A percentile compares a stretch with the other conserved stretches of the same genome.
Conservation (phyloP, 495 filamentous ascomycete genomes). For the Platismatia glauca region DNA sequence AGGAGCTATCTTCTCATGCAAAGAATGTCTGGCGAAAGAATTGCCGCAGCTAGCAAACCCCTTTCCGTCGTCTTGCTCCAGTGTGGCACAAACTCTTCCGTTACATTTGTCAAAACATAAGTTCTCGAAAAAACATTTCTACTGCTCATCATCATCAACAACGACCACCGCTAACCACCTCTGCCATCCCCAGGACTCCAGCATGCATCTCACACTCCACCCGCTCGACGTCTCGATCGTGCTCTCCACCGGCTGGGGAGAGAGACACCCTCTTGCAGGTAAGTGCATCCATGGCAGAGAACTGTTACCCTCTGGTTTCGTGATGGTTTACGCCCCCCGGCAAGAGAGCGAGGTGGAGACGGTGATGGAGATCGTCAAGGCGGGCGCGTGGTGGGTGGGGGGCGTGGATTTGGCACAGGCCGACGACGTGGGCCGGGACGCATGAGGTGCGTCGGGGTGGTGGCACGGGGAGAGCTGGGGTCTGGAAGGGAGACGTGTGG, state of each 20-base stretch:
- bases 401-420: slow-evolving; percentile 28
- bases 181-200: slow-evolving; percentile 43
- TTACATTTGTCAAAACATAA: not conserved
- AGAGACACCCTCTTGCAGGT: slow-evolving; percentile 69
- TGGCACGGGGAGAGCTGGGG: not conserved
- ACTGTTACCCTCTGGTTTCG: slow-evolving; percentile 58
- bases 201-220: slow-evolving; percentile 67
- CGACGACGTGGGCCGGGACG: slow-evolving; percentile 11
- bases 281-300: slow-evolving; percentile 32
- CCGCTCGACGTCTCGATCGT: slow-evolving; percentile 70
- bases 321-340: slow-evolving; percentile 79
- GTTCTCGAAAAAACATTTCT: not conserved
- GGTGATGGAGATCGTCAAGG: slow-evolving; percentile 62
- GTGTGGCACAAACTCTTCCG: not conserved
- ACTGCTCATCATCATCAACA: not conserved
- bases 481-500: not conserved
- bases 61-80: not conserved
- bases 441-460: not conserved
- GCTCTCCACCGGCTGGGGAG: slow-evolving; percentile 76
- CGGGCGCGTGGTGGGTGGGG: slow-evolving; percentile 59
- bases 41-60: not conserved
- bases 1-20: not conserved
- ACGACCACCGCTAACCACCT: slow-evolving; percentile 1
- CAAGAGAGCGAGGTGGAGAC: slow-evolving; percentile 57
- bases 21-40: not conserved